Evolutionary conservation across 2,329 filamentous ascomycete genomes (phyloP).

Genomic region (Cryphonectria naterciae): DNA sequence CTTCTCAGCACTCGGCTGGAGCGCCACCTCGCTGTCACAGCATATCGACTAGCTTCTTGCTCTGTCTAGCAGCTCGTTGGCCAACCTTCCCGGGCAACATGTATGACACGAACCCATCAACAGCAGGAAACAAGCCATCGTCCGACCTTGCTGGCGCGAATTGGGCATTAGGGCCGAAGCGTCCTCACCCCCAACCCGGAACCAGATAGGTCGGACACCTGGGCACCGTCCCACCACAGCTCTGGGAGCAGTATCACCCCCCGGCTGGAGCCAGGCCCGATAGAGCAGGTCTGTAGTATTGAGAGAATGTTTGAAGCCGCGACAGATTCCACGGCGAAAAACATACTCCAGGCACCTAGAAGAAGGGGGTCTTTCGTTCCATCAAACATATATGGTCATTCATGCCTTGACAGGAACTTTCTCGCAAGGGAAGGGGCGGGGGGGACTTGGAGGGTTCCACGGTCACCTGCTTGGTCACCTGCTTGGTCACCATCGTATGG

Average conservation of each 20-base stretch:
- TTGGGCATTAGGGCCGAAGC: neutral
- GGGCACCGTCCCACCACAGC: neutral
- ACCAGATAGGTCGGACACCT: neutral
- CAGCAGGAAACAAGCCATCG: neutral
- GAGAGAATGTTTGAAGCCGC: neutral
- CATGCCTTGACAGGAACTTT: constrained; percentile 10
- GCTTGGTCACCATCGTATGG: neutral
- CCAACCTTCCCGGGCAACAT: neutral
- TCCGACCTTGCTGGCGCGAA: neutral
- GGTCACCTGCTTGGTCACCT: neutral
- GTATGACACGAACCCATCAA: neutral
- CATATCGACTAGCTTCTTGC: neutral
- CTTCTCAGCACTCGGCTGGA: constrained; percentile 10
- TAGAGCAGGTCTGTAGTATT: constrained; percentile 40
- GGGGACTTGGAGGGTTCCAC: neutral
- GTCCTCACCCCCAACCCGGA: no score
- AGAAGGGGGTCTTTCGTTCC: constrained; percentile 1
- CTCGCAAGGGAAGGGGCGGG: neutral
- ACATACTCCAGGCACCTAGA: neutral
- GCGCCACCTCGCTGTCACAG: constrained; percentile 7
- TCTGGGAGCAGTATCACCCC: constrained; percentile 8
- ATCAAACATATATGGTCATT: neutral
- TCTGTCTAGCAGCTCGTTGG: constrained; percentile 2
- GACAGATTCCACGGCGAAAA: neutral
- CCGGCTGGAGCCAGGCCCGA: neutral